Percentiles rank a stretch among this genome's conserved stretches.
phyloP scores from a whole-genome alignment of 2,329 filamentous ascomycete species.

The Pseudogymnoascus sp. region DNA sequence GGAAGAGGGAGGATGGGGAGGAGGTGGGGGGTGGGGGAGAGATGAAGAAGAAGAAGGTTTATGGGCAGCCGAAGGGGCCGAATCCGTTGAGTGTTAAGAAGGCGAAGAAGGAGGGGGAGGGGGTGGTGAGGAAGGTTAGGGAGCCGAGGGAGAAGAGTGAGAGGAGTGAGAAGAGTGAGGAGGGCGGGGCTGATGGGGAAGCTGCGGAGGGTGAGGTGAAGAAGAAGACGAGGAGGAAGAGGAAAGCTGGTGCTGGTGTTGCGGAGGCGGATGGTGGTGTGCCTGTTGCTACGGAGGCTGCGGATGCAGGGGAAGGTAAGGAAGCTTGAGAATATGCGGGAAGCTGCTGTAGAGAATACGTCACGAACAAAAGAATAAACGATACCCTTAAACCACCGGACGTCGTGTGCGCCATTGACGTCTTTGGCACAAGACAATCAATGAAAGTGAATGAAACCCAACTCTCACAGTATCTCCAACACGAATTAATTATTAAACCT shows the following conservation, averaged over 20 bases:
- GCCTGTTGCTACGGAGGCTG: not conserved
- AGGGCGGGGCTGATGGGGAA: not conserved
- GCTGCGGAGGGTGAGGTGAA: constrained; percentile 24
- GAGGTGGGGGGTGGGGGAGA: constrained; percentile 15
- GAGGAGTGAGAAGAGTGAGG: constrained; percentile 23
- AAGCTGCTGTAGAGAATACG: not conserved
- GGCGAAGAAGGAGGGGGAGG: constrained; percentile 39
- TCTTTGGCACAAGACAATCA: not conserved
- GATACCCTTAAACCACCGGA: not conserved
- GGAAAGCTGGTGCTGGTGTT: constrained; percentile 20
- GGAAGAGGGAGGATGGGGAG: constrained; percentile 25
- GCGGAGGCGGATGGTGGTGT: constrained; percentile 1
- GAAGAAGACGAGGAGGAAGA: constrained; percentile 32
- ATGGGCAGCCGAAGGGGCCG: constrained; percentile 52
- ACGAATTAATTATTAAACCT: not conserved
- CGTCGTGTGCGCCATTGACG: not conserved
- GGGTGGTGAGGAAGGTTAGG: constrained; percentile 18
- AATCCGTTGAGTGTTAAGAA: constrained; percentile 67
- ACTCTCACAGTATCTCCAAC: not conserved
- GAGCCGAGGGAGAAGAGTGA: constrained; percentile 25
- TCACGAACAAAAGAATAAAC: not conserved
- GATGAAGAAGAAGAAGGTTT: constrained; percentile 46
- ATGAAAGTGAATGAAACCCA: not conserved
- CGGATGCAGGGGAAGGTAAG: not conserved
- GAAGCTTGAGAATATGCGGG: not conserved